phyloP scores from a whole-genome alignment of 2,329 filamentous ascomycete species.

The Ophiocordyceps polyrhachis-furcata region DNA sequence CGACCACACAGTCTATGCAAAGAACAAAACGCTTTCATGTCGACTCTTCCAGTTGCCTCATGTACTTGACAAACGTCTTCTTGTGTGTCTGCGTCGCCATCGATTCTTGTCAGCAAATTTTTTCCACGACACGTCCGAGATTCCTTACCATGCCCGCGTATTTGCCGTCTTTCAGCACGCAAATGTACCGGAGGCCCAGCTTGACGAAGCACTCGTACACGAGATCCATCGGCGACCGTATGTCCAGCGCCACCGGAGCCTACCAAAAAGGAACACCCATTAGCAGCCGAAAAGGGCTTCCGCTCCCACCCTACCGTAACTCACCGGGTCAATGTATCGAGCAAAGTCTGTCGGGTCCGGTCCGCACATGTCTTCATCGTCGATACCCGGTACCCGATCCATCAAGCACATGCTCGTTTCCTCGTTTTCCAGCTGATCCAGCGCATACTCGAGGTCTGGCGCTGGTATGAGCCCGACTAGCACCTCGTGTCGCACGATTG shows the following conservation, averaged over 20 bases:
- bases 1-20: not conserved
- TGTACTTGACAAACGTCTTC: constrained; percentile 90
- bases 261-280: constrained; percentile 9
- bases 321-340: constrained; percentile 69
- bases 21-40: no score
- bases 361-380: constrained; percentile 42
- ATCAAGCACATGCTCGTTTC: constrained; percentile 62
- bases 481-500: constrained; percentile 60
- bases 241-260: constrained; percentile 76
- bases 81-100: constrained; percentile 52
- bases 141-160: constrained; percentile 69
- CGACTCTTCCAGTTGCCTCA: constrained; percentile 57
- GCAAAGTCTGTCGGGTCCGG: constrained; percentile 69
- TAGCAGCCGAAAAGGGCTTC: not conserved
- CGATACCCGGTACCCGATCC: constrained; percentile 44
- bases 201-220: constrained; percentile 97
- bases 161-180: constrained; percentile 64
- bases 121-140: not conserved
- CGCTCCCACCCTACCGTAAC: constrained; percentile 10
- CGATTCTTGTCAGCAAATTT: constrained; percentile 3
- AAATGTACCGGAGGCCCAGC: constrained; percentile 79
- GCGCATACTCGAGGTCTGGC: constrained; percentile 79
- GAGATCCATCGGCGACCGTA: constrained; percentile 77
- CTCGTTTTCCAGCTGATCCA: constrained; percentile 70
- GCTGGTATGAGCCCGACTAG: constrained; percentile 85